A percentile compares a stretch with the other conserved stretches of the same genome.
These are phyloP conservation scores for Aspergillus tubingensis DNA, from an alignment of 2,329 filamentous ascomycete genomes.

Conservation along the genomic window DNA sequence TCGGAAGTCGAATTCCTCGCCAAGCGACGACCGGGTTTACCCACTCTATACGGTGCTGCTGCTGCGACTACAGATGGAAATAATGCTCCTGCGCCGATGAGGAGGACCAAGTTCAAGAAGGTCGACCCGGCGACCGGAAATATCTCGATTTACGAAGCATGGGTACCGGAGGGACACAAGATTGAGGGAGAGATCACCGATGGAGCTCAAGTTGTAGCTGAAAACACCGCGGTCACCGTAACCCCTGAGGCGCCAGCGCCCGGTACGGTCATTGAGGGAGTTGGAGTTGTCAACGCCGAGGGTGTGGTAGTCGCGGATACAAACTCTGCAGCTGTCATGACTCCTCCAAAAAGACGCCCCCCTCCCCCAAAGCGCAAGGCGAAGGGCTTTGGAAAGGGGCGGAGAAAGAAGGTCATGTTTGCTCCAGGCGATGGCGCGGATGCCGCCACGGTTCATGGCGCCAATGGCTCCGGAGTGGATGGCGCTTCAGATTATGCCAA, in stretches of 20 bases:
- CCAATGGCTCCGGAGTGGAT: conserved; percentile 41
- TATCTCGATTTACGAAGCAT: conserved; percentile 79
- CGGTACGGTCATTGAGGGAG: conserved; percentile 61
- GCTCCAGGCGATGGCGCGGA: conserved; percentile 46
- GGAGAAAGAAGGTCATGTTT: conserved; percentile 71
- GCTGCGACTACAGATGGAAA: conserved; percentile 30
- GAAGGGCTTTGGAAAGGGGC: conserved; percentile 75
- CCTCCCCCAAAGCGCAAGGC: conserved; percentile 79
- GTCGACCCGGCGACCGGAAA: conserved; percentile 75
- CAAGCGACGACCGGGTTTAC: conserved; percentile 61
- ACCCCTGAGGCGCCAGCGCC: conserved; percentile 51
- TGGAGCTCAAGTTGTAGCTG: conserved; percentile 51
- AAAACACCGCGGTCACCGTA: conserved; percentile 39
- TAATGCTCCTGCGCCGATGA: conserved; percentile 57
- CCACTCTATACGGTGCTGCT: conserved; percentile 50
- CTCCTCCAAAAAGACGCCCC: conserved; percentile 63
- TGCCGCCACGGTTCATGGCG: conserved; percentile 37
- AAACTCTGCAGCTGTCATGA: conserved; percentile 46
- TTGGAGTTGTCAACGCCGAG: conserved; percentile 62
- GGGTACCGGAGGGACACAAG: conserved; percentile 74
- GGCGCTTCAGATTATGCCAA: conserved; percentile 36
- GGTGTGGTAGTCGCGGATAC: conserved; percentile 59
- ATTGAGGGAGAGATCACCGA: conserved; percentile 79
- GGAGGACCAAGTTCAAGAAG: conserved; percentile 77
- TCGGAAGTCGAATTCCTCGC: conserved; percentile 64